These are phyloP conservation scores for Tephrocybe sp. DNA, from an alignment of 768 basidiomycete species.

Conservation along the genomic window DNA sequence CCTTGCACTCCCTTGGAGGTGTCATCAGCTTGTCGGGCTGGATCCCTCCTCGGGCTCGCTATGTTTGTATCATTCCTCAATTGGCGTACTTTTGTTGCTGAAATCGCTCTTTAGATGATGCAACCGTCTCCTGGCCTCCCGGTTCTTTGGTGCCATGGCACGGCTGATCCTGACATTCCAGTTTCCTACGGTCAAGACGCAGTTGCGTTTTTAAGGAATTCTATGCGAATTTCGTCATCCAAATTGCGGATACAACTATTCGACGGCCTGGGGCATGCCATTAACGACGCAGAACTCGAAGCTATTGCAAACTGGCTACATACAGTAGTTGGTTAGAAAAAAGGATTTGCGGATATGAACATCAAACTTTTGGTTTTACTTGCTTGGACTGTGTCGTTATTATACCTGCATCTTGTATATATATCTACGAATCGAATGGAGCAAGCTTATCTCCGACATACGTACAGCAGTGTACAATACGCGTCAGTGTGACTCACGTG, in stretches of 20 bases:
- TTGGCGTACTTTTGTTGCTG: background rate
- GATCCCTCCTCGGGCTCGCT: constrained; percentile 36
- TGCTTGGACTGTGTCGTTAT: too few relatives aligned
- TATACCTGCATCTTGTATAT: too few relatives aligned
- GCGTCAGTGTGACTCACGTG: too few relatives aligned
- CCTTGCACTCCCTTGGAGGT: constrained; percentile 40
- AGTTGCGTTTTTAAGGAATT: constrained; percentile 28
- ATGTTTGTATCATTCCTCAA: constrained; percentile 23
- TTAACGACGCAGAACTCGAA: constrained; percentile 31
- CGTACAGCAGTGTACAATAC: too few relatives aligned
- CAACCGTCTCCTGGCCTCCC: constrained; percentile 33
- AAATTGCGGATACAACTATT: constrained; percentile 26
- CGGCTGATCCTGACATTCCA: constrained; percentile 35
- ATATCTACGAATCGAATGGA: too few relatives aligned
- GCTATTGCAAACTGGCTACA: constrained; percentile 31
- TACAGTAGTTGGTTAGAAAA: constrained; percentile 5
- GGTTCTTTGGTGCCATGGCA: constrained; percentile 43
- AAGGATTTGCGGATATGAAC: too few relatives aligned
- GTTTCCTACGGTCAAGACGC: constrained; percentile 30
- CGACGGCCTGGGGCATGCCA: constrained; percentile 30
- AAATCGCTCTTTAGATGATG: constrained; percentile 26
- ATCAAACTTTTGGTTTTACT: too few relatives aligned
- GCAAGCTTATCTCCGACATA: too few relatives aligned
- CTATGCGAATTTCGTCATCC: constrained; percentile 20
- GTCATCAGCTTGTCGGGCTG: constrained; percentile 44